A percentile compares a stretch with the other conserved stretches of the same genome.
Evolutionary conservation across 2,329 filamentous ascomycete species (phyloP).

Genomic region (Rutstroemia sydowiana): DNA sequence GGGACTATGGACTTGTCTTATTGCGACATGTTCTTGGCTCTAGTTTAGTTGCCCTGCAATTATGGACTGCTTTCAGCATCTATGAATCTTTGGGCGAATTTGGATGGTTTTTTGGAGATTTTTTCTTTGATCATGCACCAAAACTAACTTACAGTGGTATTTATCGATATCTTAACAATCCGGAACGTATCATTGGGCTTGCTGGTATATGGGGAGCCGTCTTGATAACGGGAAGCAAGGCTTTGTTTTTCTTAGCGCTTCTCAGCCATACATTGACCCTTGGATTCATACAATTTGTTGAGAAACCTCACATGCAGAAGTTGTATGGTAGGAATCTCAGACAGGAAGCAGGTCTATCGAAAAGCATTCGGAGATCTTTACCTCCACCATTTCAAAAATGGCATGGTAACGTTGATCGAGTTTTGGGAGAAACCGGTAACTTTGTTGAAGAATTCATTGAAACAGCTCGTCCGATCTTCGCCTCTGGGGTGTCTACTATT

Average conservation of each 20-base stretch:
- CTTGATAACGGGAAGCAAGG: conserved; percentile 82
- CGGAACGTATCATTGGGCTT: conserved; percentile 85
- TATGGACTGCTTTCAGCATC: conserved; percentile 89
- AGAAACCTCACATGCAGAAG: conserved; percentile 97
- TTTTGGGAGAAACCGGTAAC: conserved; percentile 78
- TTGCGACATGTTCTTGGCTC: conserved; percentile 81
- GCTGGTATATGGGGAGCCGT: conserved; percentile 95
- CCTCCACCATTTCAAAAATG: conserved; percentile 76
- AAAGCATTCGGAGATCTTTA: conserved; percentile 80
- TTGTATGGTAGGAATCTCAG: conserved; percentile 82
- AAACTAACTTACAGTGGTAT: conserved; percentile 95
- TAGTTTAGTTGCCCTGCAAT: conserved; percentile 73
- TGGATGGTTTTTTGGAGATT: conserved; percentile 98
- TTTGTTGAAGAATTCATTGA: conserved; percentile 90
- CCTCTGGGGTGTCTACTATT: conserved; percentile 77
- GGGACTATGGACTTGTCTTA: conserved; percentile 77
- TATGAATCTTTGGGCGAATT: conserved; percentile 96
- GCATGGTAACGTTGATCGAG: conserved; percentile 79
- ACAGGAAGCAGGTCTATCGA: conserved; percentile 81
- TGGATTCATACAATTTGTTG: conserved; percentile 84
- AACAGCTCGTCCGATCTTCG: conserved; percentile 74
- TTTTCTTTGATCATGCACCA: conserved; percentile 85
- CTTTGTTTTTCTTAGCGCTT: conserved; percentile 80
- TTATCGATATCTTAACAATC: conserved; percentile 97
- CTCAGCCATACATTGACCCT: conserved; percentile 80